Evolutionary conservation across 805 yeast genomes (phyloP), one percentile per base, ranked within the genome.

Genomic region (Hagleromyces aurorensis): DNA sequence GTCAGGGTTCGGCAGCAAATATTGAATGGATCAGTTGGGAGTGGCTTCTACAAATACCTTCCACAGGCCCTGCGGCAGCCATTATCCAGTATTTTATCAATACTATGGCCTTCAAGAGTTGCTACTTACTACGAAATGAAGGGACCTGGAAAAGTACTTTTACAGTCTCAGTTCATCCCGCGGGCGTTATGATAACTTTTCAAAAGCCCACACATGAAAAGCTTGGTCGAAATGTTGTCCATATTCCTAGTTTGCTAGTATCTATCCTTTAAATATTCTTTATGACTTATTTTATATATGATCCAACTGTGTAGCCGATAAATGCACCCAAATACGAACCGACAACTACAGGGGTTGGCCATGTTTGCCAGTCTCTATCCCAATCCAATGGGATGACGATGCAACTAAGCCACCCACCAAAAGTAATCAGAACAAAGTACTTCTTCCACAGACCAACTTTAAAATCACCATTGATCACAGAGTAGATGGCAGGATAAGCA

Each of bases 301-400:
- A 43, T 22, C 57, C 71, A 3, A 64, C 34, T 1, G 65, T 29
- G 23, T 73, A 65, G 3, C 94, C 96, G 3, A 70, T 43, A 16
- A 74, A 63, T 3, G 77, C 70, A n/a, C 96, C 96, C 0, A 64
- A 18, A 46, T 83, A 84, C 0, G 76, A 75, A 2, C 97, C 96
- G 6, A 71, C 65, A 9, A 89, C 62, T 23, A 89, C 66, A 1
- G 97, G 89, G 31, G 85, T 72, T 5, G 98, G 98, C 93, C 96
- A 89, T 30, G 66, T 69, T 57, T 89, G 98, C 98, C 98, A 89
- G 15, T 80, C 83, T 46, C 97, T 69, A 53, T 89, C 98, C 98
- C 98, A 89, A 56, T 89, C 98, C 36, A 91, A 65, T 0, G 97
- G 96, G 35, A 91, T 86, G 1, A 94, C 97, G 20, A 83, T 56